phyloP scores from a whole-genome alignment of 2,329 filamentous ascomycete genomes.

The Diaporthe sp. region DNA sequence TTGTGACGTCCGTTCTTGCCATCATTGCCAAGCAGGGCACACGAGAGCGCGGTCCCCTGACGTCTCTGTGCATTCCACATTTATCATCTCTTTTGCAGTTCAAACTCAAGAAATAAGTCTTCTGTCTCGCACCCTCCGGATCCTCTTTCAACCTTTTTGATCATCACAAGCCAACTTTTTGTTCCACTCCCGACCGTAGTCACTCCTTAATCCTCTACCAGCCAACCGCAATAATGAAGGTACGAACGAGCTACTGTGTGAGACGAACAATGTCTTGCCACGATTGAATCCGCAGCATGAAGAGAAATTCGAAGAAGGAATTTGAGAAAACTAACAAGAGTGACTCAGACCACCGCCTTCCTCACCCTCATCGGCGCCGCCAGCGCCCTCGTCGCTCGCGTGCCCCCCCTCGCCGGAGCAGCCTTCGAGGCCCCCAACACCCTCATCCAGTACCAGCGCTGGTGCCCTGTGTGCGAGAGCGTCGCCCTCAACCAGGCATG shows the following conservation, averaged over 20 bases:
- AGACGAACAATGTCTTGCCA: background rate
- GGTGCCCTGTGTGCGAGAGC: slow-evolving; percentile 40
- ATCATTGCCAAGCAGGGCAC: slow-evolving; percentile 6
- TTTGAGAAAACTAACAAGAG: background rate
- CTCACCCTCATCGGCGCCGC: slow-evolving; percentile 38
- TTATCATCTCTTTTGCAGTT: slow-evolving; percentile 1
- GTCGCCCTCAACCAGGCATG: slow-evolving; percentile 38
- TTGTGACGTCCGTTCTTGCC: background rate
- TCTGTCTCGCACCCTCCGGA: slow-evolving; percentile 12
- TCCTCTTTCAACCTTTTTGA: background rate
- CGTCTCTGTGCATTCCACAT: slow-evolving; percentile 15
- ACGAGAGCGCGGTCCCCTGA: background rate
- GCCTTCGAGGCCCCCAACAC: slow-evolving; percentile 20
- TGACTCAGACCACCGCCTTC: slow-evolving; percentile 33
- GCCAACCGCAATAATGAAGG: slow-evolving; percentile 34
- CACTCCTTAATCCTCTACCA: slow-evolving; percentile 7
- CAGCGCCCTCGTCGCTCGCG: slow-evolving; percentile 39
- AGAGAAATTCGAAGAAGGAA: background rate
- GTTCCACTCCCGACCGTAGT: slow-evolving; percentile 4
- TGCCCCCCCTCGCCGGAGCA: background rate
- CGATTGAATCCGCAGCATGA: background rate
- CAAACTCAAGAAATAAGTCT: slow-evolving; percentile 19
- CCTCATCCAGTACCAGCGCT: slow-evolving; percentile 40
- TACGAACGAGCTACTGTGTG: background rate
- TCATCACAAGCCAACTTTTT: background rate